Evolutionary conservation across 495 filamentous ascomycete species (phyloP), one percentile per base, ranked within the genome.

Genomic region (Aspergillus coremiiformis): DNA sequence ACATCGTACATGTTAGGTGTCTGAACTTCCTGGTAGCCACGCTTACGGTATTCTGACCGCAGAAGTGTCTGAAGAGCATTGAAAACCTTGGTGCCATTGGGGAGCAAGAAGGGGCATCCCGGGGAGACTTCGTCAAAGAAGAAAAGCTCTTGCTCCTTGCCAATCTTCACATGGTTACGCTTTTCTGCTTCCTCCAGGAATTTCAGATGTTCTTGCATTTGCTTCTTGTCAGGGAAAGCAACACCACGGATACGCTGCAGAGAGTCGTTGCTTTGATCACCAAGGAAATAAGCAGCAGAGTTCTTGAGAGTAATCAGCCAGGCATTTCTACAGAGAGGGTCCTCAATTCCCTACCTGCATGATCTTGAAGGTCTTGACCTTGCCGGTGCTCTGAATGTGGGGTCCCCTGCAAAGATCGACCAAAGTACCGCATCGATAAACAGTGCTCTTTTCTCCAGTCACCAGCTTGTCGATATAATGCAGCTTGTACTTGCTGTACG

Each of bases 151-250:
- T 98, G 93, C 33, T 96, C 91, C 57, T 83, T 86, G 47, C 91
- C 94, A 54, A 98, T 86, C 68, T 84, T 84, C 27, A 90, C 74
- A 56, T 98, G 93, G 62, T 96, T 91, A 53, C 94, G 83, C 77
- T 96, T 95, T 39, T 92, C 90, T 8, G 93, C 93, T 64, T 97
- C 94, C 64, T 96, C 93, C 7, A 98, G 70, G 66, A 94, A 92
- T 54, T 91, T 89, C 71, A 92, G 81, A 70, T 96, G 86, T 56
- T 92, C 90, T 12, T 82, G 78, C 78, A 97, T 86, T 58, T 76
- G 76, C 75, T 95, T 94, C 78, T 97, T 97, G 64, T 97, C 92
- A 0, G 94, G 94, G 70, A 96, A 98, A 21, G 90, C 94, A 44
- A 98, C 84, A 59, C 92, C 94, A 62, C 96, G 93, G 48, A 98